Base-by-base conservation (phyloP, 1,284 basidiomycete genomes). In the Ustilago tritici region DNA sequence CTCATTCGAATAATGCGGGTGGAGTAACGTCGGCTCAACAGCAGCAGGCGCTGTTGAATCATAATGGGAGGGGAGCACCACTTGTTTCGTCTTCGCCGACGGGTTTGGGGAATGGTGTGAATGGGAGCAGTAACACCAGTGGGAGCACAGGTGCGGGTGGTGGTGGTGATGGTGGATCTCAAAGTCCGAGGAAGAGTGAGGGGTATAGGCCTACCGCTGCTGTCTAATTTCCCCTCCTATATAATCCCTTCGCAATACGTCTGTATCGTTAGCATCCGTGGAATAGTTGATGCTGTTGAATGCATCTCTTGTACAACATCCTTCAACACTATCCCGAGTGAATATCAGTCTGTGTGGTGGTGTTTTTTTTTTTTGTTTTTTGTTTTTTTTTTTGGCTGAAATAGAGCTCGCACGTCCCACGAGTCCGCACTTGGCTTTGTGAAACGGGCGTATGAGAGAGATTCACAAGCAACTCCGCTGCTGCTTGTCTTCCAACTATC, bases 31-130 rank as follows among this genome's bases (percentile, higher is more conserved):
- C 63, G 58, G 65, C 75, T 5, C 75, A 78, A 59, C 75, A 78
- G 17, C 75, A 78, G 41, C 75, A 78, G 36, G 70, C 75, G 8
- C 23, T 66, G 23, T 31, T 73, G 52, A 67, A 63, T n/a, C 70
- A 78, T 55, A 78, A 78, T 23, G 75, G 70, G 12, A 47, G 75
- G 17, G 75, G 75, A 3, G 70, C 59, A 40, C 75, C 75, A 23
- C 61, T 78, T 4, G 65, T 78, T 17, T 67, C 61, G n/a, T 56
- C 65, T 2, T 46, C 61, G 56, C 56, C 1, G 31, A 41, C 4
- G 56, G 28, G 52, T 36, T 46, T 7, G 17, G 40, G 40, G 7
- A 46, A 19, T 15, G 14, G 43, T 46, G 43, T 19, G 19, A 46
- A 49, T 15, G 46, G 11, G 46, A 53, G 32, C 56, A 58, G 9